These are phyloP conservation scores for Chytriomyces sp. DNA, from an alignment of 192 early-diverging fungal species.

Conservation along the genomic window DNA sequence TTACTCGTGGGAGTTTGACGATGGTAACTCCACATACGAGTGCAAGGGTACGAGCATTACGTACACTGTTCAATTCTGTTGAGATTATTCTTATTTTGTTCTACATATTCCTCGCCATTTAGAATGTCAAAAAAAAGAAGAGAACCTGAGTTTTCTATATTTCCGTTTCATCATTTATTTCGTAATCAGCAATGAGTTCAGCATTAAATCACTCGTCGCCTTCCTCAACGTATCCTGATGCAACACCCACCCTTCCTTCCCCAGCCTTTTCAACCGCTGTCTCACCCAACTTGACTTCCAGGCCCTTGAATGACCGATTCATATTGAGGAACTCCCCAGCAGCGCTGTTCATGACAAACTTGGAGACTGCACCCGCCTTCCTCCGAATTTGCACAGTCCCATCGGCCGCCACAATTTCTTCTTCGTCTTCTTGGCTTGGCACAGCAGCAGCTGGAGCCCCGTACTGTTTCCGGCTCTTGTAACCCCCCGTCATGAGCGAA, in stretches of 20 bases:
- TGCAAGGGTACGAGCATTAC: too few relatives aligned
- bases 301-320: conserved; percentile 76
- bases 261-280: conserved; percentile 57
- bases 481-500: conserved; percentile 84
- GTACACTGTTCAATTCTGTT: too few relatives aligned
- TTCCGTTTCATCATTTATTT: too few relatives aligned
- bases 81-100: too few relatives aligned
- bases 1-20: conserved; percentile 46
- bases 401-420: background rate
- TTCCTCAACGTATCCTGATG: conserved; percentile 42
- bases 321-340: conserved; percentile 70
- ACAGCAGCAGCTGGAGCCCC: background rate
- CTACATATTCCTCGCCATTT: conserved; percentile 12
- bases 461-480: conserved; percentile 46
- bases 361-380: conserved; percentile 55
- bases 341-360: conserved; percentile 55
- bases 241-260: conserved; percentile 88
- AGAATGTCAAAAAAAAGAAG: too few relatives aligned
- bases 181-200: too few relatives aligned
- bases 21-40: conserved; percentile 27
- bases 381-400: conserved; percentile 57
- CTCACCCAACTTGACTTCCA: conserved; percentile 73
- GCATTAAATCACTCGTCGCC: conserved; percentile 3
- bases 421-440: conserved; percentile 3
- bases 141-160: too few relatives aligned